Base-by-base conservation (phyloP, 2,329 filamentous ascomycete species). In the Blumeriella jaapii region DNA sequence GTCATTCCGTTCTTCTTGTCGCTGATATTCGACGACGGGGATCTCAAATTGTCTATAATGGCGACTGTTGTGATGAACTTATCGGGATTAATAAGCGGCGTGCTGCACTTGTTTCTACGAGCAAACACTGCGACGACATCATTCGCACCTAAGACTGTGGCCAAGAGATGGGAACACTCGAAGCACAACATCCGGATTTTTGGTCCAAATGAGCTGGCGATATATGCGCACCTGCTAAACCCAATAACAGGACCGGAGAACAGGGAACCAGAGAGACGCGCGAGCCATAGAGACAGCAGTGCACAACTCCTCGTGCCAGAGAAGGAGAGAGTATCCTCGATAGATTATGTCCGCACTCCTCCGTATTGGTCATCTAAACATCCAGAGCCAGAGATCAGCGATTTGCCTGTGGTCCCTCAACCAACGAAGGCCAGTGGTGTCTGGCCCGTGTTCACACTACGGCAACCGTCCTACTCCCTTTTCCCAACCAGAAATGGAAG, bases 31-130 rank as follows among this genome's bases (percentile, higher is more conserved):
- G 53, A 30, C n/a, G 11, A 35, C 31, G 54, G 61, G 17, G 61
- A 64, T 55, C 39, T 69, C 28, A 68, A 65, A 16, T 58, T 77
- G 3, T 65, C 72, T 2, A 74, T 78, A 63, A 68, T 80, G 25
- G 73, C 74, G 16, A 70, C 75, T 11, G 71, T 82, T 5, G 71
- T 76, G 2, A 63, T 74, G 11, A 81, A 81, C 50, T 62, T 79
- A 2, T 75, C 76, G 0, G 78, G 78, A 2, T 58, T 82, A 11
- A 64, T 76, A 53, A 76, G 71, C 11, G 74, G 76, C 3, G 68
- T 74, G 11, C 63, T 82, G 15, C 77, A 82, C 47, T 60, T 82
- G 6, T 78, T 81, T 47, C 62, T 83, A 31, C 69, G 78, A 44
- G 74, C 75, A 3, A 78, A 73, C 44, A 71, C 67, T 10, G 63